These are phyloP conservation scores for Termitomyces titanicus DNA, from an alignment of 768 basidiomycete species.

Conservation along the genomic window DNA sequence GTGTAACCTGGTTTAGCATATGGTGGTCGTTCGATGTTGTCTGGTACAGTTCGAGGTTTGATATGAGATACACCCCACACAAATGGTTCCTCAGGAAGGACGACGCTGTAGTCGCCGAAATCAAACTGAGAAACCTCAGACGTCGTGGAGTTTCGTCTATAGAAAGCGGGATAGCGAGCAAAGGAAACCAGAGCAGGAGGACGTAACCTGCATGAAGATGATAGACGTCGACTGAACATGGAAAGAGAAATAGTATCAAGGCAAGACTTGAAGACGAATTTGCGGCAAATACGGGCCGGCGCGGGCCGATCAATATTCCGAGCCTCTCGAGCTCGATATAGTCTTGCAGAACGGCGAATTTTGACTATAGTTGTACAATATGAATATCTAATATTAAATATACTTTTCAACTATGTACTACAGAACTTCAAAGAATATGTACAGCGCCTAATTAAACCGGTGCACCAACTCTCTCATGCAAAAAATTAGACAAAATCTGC, in stretches of 20 bases:
- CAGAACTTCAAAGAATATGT: neutral
- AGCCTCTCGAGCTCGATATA: neutral
- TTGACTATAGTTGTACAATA: neutral
- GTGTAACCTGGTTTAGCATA: slow-evolving; percentile 38
- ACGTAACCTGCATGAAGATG: neutral
- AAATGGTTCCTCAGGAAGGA: slow-evolving; percentile 64
- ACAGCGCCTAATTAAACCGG: slow-evolving; percentile 5
- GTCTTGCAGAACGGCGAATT: neutral
- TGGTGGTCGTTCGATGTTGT: slow-evolving; percentile 47
- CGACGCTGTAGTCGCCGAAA: slow-evolving; percentile 55
- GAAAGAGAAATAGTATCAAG: neutral
- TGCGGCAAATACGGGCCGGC: neutral
- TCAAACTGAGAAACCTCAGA: slow-evolving; percentile 15
- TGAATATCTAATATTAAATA: neutral
- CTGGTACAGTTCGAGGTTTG: slow-evolving; percentile 51
- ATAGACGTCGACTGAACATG: slow-evolving; percentile 1
- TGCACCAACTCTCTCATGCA: slow-evolving; percentile 55
- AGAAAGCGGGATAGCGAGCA: neutral
- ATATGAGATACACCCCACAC: slow-evolving; percentile 65
- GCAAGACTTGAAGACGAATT: too few relatives aligned
- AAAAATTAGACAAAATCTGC: slow-evolving; percentile 56
- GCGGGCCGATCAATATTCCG: neutral
- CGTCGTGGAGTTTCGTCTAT: neutral
- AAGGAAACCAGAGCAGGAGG: neutral
- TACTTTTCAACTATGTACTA: neutral